phyloP scores from a whole-genome alignment of 225 moss, liverwort and hornwort genomes.

The Lunularia cruciata region DNA sequence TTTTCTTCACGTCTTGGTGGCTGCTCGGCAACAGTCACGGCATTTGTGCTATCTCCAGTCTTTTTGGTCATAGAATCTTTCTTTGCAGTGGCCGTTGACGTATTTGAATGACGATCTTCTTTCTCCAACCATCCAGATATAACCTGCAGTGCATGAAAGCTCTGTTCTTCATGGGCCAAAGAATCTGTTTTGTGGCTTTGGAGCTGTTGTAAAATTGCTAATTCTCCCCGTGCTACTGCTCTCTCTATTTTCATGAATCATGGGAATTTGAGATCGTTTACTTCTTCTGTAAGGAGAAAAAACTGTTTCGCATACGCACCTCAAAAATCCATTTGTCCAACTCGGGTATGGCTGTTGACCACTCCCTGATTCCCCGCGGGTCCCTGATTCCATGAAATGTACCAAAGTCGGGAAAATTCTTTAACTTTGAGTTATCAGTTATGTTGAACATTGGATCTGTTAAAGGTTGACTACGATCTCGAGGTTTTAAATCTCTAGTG shows the following conservation, averaged over 20 bases:
- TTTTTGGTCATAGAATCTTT: neutral
- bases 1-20: no score
- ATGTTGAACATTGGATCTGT: no score
- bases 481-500: no score
- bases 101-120: neutral
- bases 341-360: neutral
- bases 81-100: no score
- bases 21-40: neutral
- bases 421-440: no score
- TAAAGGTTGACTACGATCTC: no score
- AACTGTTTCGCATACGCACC: neutral
- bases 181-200: neutral
- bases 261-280: no score
- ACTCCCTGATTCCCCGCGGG: neutral
- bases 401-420: no score
- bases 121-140: neutral
- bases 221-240: neutral
- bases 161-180: neutral
- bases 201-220: neutral
- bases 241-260: neutral
- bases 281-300: neutral
- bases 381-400: no score
- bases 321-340: slow-evolving; percentile 17
- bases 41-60: neutral
- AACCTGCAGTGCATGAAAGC: neutral